A percentile compares a stretch with the other conserved stretches of the same genome.
These are phyloP conservation scores for Zizania latifolia DNA, from an alignment of 176 grass and related monocot species.

Conservation along the genomic window DNA sequence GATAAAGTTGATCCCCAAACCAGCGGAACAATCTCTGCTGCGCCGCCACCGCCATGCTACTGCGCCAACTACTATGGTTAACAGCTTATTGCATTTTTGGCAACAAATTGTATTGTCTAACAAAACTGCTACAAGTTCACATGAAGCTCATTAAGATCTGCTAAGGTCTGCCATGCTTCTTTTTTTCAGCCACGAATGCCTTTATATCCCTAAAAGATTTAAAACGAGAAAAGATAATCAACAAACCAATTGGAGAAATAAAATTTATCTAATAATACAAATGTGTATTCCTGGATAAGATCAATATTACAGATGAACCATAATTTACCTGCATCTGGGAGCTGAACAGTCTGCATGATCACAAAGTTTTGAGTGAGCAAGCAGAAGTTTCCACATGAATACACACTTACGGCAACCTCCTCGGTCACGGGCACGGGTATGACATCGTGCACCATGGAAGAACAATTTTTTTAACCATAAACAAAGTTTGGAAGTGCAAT, in stretches of 20 bases:
- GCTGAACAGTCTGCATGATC: not conserved
- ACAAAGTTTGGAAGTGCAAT: constrained; percentile 46
- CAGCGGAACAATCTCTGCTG: constrained; percentile 9
- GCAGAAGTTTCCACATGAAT: constrained; percentile 72
- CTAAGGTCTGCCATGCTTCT: not conserved
- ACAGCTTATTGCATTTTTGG: constrained; percentile 35
- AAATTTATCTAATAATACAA: not conserved
- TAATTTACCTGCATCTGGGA: constrained; percentile 51
- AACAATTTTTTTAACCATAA: constrained; percentile 59
- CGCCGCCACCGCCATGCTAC: not conserved
- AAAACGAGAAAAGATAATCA: not conserved
- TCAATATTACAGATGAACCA: too few relatives aligned
- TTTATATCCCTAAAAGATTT: constrained; percentile 41
- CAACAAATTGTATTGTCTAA: constrained; percentile 37
- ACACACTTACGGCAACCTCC: constrained; percentile 65
- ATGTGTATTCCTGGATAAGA: not conserved
- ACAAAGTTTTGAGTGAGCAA: constrained; percentile 38
- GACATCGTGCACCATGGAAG: constrained; percentile 64
- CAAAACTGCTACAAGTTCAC: constrained; percentile 18
- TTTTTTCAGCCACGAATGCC: constrained; percentile 11
- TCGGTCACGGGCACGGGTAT: constrained; percentile 9
- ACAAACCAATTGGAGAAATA: not conserved
- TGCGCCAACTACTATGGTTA: too few relatives aligned
- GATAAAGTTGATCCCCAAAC: not conserved
- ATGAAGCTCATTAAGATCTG: not conserved